Base-by-base conservation (phyloP, 345 rosid genomes). In the Combretum micranthum region DNA sequence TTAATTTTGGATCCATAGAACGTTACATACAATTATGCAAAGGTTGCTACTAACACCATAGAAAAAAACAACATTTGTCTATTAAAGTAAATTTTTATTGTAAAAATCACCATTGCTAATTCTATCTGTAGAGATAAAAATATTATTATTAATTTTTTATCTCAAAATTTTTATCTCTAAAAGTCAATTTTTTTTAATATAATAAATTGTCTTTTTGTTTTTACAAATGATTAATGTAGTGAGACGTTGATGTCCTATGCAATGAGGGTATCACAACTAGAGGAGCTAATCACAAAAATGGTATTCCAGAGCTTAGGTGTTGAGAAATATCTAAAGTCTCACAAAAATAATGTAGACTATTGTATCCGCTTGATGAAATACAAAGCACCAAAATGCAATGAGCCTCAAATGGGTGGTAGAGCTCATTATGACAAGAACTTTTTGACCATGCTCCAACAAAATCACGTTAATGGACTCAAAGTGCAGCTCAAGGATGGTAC, bases 401-500 rank as follows among this genome's bases (percentile, higher is more conserved):
- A 64, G 25, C 51, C n/a, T 23, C 18, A 2, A 17, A 15, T 25
- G 5, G 51, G 48, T 25, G 23, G 11, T 0, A 15, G n/a, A 0
- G n/a, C 54, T 13, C 67, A 64, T 19, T 14, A 19, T 1, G 61
- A 64, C 20, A 43, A 55, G 55, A 56, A 50, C 22, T 64, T 64
- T 55, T 12, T 64, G 49, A 55, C 61, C 50, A 39, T 64, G 17
- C 67, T 64, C 23, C 61, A 55, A 23, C 67, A 56, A 15, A 48
- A 64, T 32, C 55, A 50, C 15, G 67, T 64, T 8, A 39, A 50
- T 44, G 67, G 67, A n/a, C 15, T 56, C 43, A 54, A 32, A 22
- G 42, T 64, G 45, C 49, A 56, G 15, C 48, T 43, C 15, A 64
- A 47, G 44, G 66, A 53, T 21, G 67, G 67, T 9, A 39, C 4